phyloP scores from a whole-genome alignment of 768 basidiomycete genomes.

The Boletus tomentosulus region DNA sequence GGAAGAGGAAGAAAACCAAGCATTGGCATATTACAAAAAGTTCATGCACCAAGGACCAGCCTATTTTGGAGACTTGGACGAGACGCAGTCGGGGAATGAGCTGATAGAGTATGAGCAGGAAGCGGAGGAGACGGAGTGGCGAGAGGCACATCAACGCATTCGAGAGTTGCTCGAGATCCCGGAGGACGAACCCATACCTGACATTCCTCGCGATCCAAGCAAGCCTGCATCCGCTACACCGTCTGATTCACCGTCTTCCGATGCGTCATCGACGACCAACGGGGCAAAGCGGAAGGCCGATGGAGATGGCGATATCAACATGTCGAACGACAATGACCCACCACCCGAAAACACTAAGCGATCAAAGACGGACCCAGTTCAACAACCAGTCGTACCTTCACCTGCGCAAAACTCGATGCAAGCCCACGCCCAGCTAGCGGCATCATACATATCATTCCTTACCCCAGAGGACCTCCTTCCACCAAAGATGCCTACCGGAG shows the following conservation, averaged over 20 bases:
- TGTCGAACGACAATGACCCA: slow-evolving; percentile 29
- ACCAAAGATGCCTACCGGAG: slow-evolving; percentile 68
- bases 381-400: slow-evolving; percentile 1
- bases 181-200: slow-evolving; percentile 47
- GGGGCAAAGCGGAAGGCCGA: slow-evolving; percentile 56
- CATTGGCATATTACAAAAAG: slow-evolving; percentile 74
- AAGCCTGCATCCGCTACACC: slow-evolving; percentile 1
- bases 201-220: slow-evolving; percentile 38
- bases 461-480: slow-evolving; percentile 65
- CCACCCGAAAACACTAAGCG: slow-evolving; percentile 29
- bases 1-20: slow-evolving; percentile 83
- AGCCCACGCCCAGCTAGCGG: slow-evolving; percentile 51
- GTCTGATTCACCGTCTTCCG: slow-evolving; percentile 19
- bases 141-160: slow-evolving; percentile 53
- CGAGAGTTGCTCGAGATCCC: slow-evolving; percentile 51
- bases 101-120: slow-evolving; percentile 68
- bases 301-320: slow-evolving; percentile 38
- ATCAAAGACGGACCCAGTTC: slow-evolving; percentile 18
- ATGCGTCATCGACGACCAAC: slow-evolving; percentile 17
- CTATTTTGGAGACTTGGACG: slow-evolving; percentile 92
- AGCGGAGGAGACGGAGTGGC: slow-evolving; percentile 74
- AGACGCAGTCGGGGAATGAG: slow-evolving; percentile 49
- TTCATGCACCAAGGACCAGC: slow-evolving; percentile 83
- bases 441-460: slow-evolving; percentile 72
- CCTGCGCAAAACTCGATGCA: slow-evolving; percentile 15